Base-by-base conservation (phyloP, 2,329 filamentous ascomycete species). In the Lecanoromycetidae sp. region DNA sequence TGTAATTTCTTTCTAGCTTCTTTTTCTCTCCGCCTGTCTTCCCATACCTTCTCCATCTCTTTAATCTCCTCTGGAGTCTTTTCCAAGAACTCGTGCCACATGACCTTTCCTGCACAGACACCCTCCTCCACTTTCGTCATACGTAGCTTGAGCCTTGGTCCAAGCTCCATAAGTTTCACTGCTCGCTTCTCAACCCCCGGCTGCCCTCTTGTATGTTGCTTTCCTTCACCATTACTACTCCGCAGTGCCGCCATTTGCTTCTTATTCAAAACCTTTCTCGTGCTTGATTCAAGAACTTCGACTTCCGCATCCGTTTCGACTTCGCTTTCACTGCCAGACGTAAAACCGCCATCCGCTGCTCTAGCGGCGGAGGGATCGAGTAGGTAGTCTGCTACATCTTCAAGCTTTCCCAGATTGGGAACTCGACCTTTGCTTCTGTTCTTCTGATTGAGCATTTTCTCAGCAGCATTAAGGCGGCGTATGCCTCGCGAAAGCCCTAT, bases 81-180 rank as follows among this genome's bases (percentile, higher is more conserved):
- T 61, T 82, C 77, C 44, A 96, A 80, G 61, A 87, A 93, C 61
- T 95, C 87, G 64, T 98, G 91, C 91, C 91, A 98, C 84, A 98
- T 85, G 48, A 94, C 76, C 62, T 87, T 91, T 41, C 91, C 91
- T 22, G 77, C 75, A 58, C 87, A 95, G 5, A 96, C 66, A 1
- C 90, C 91, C 57, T 98, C 91, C 61, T 98, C 91, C 4, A 98
- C 88, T 69, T 98, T 98, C 46, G 87, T 88, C 66, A 98, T 71
- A 26, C 90, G 79, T 33, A 98, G 69, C 51, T 78, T 82, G 83
- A 98, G 82, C 45, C 91, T 79, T 1, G 91, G 91, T 0, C 91
- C 91, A 0, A 98, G 70, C 66, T 98, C 91, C 3, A 94, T 81
- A 5, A 98, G 71, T 62, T 94, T 95, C 19, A 98, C 85, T 0